Conservation (phyloP, 371 early-diverging fungal genomes). For the Quaeritorhiza haematococci region DNA sequence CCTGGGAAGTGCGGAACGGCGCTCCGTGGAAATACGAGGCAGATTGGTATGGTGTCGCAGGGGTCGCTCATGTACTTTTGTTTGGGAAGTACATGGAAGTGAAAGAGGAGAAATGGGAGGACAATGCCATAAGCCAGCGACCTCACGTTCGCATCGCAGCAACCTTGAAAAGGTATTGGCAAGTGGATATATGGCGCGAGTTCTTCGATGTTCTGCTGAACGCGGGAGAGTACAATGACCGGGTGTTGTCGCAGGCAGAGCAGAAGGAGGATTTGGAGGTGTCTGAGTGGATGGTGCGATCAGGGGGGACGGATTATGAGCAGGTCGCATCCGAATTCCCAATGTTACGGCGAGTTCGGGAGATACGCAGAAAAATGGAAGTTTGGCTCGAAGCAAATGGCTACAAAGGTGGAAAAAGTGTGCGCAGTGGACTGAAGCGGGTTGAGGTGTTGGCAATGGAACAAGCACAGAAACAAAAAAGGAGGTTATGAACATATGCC, state of each 20-base stretch:
- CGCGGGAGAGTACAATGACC: slow-evolving; percentile 1
- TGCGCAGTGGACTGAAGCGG: slow-evolving; percentile 8
- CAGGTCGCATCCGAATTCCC: slow-evolving; percentile 21
- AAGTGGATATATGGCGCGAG: slow-evolving; percentile 26
- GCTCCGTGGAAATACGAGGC: slow-evolving; percentile 27
- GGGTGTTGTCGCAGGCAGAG: slow-evolving; percentile 1
- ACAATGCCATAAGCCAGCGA: neutral
- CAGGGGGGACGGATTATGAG: slow-evolving; percentile 4
- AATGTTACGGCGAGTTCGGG: slow-evolving; percentile 5
- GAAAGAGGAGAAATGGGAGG: slow-evolving; percentile 6
- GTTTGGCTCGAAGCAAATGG: slow-evolving; percentile 19
- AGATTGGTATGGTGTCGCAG: slow-evolving; percentile 44
- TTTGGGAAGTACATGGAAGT: slow-evolving; percentile 38
- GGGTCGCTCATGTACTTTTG: slow-evolving; percentile 28
- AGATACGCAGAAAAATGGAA: slow-evolving; percentile 17
- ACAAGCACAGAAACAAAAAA: too few relatives aligned
- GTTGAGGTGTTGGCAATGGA: too few relatives aligned
- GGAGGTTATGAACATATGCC: too few relatives aligned
- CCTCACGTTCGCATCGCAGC: slow-evolving; percentile 4
- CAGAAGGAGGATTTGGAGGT: too few relatives aligned
- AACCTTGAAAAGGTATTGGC: slow-evolving; percentile 27
- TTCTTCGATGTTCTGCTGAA: slow-evolving; percentile 39
- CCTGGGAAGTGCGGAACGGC: slow-evolving; percentile 32
- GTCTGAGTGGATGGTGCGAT: neutral
- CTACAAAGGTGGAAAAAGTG: slow-evolving; percentile 13